Evolutionary conservation across 2,329 filamentous ascomycete species (phyloP).

Genomic region (Acrocalymma vagum): DNA sequence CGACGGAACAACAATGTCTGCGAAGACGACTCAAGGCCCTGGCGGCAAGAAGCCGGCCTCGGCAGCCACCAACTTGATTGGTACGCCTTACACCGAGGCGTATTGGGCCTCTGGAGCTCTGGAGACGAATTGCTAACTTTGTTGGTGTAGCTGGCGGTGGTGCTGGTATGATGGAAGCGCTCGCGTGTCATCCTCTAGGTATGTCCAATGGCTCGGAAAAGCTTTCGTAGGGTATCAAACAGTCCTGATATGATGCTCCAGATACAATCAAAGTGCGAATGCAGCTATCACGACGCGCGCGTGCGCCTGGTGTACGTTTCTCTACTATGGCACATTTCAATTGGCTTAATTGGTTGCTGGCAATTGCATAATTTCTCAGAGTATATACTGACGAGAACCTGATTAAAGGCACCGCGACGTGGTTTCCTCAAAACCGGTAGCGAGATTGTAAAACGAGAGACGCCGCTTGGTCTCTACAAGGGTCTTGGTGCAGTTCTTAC

Average conservation of each 20-base stretch:
- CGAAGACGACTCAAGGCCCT: conserved; percentile 64
- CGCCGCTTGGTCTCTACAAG: conserved; percentile 93
- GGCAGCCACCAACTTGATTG: conserved; percentile 89
- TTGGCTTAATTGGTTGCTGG: background rate
- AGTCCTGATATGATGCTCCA: conserved; percentile 47
- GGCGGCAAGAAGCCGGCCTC: conserved; percentile 80
- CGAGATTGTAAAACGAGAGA: conserved; percentile 90
- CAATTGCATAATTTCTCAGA: too few species aligned
- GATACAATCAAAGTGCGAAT: conserved; percentile 99
- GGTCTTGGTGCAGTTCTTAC: conserved; percentile 96
- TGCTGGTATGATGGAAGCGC: conserved; percentile 99
- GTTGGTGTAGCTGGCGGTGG: conserved; percentile 81
- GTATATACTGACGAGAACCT: conserved; percentile 12
- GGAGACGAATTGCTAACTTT: conserved; percentile 20
- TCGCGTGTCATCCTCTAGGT: conserved; percentile 94
- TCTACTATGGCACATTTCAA: conserved; percentile 9
- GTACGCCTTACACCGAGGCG: conserved; percentile 58
- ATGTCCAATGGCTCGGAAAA: conserved; percentile 40
- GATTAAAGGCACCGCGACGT: conserved; percentile 70
- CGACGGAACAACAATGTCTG: conserved; percentile 59
- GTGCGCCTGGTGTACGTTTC: conserved; percentile 74
- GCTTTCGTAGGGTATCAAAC: background rate
- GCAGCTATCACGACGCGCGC: conserved; percentile 91
- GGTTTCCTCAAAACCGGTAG: conserved; percentile 87
- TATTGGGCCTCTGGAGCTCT: background rate